Conservation (phyloP, 2,329 filamentous ascomycete genomes). For the Exophiala sideris region DNA sequence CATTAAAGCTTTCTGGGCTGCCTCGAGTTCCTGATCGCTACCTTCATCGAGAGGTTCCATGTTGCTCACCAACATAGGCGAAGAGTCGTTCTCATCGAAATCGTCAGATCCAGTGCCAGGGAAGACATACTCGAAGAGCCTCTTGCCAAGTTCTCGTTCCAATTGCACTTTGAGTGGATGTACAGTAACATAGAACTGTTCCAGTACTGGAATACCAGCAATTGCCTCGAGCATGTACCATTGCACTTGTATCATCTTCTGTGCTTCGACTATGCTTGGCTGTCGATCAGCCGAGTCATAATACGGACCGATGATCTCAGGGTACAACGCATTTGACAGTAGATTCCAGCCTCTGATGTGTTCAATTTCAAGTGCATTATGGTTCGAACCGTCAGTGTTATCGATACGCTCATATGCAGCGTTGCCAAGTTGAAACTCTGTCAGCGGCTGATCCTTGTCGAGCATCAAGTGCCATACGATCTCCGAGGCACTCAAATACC, state of each 20-base stretch:
- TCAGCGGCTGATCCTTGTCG: conserved; percentile 79
- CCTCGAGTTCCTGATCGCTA: conserved; percentile 48
- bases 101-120: conserved; percentile 66
- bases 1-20: conserved; percentile 36
- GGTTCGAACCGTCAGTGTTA: conserved; percentile 94
- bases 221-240: conserved; percentile 99
- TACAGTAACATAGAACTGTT: conserved; percentile 91
- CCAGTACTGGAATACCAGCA: conserved; percentile 93
- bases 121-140: conserved; percentile 95
- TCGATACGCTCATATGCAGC: conserved; percentile 93
- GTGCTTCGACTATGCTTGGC: conserved; percentile 10
- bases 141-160: conserved; percentile 87
- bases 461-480: conserved; percentile 96
- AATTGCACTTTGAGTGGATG: conserved; percentile 92
- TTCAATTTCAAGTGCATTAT: conserved; percentile 85
- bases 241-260: conserved; percentile 85
- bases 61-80: conserved; percentile 51
- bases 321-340: conserved; percentile 85
- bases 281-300: conserved; percentile 60
- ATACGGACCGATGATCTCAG: conserved; percentile 92
- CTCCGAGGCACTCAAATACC: conserved; percentile 90
- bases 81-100: conserved; percentile 49
- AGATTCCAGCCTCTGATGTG: conserved; percentile 86
- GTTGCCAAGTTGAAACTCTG: conserved; percentile 88
- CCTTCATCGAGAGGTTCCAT: conserved; percentile 48